Conservation (phyloP, 345 rosid genomes). For the Aegle marmelos region DNA sequence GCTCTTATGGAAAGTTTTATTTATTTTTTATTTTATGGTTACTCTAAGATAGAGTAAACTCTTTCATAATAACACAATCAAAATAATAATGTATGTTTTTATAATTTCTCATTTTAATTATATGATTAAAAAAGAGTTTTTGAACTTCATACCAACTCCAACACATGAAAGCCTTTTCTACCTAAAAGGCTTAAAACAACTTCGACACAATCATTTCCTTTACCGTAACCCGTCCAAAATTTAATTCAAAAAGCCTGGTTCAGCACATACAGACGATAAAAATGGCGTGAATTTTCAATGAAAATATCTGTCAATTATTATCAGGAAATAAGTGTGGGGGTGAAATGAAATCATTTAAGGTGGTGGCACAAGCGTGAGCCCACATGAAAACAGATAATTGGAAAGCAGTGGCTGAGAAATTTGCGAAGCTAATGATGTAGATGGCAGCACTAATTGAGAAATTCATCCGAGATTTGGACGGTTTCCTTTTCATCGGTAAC, state of each 20-base stretch:
- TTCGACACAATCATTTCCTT: too few species aligned
- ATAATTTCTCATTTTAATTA: too few species aligned
- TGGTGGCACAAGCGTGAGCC: neutral
- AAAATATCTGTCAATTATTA: neutral
- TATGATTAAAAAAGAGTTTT: too few species aligned
- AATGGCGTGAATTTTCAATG: too few species aligned
- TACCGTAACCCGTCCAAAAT: too few species aligned
- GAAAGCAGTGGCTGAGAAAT: neutral
- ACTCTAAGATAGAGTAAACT: rapidly evolving
- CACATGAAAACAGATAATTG: neutral
- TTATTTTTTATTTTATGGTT: too few species aligned
- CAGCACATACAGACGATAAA: too few species aligned
- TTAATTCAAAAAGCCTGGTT: too few species aligned
- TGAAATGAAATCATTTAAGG: neutral
- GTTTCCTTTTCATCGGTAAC: neutral
- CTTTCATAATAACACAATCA: rapidly evolving
- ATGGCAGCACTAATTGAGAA: neutral
- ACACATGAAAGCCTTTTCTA: too few species aligned
- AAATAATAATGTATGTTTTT: rapidly evolving
- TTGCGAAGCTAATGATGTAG: neutral
- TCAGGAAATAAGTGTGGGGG: too few species aligned
- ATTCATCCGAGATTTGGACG: neutral
- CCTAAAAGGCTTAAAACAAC: too few species aligned
- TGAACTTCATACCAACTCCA: too few species aligned
- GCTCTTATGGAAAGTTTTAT: neutral